phyloP scores from a whole-genome alignment of 2,329 filamentous ascomycete species.

The Colletotrichum echinochloae region DNA sequence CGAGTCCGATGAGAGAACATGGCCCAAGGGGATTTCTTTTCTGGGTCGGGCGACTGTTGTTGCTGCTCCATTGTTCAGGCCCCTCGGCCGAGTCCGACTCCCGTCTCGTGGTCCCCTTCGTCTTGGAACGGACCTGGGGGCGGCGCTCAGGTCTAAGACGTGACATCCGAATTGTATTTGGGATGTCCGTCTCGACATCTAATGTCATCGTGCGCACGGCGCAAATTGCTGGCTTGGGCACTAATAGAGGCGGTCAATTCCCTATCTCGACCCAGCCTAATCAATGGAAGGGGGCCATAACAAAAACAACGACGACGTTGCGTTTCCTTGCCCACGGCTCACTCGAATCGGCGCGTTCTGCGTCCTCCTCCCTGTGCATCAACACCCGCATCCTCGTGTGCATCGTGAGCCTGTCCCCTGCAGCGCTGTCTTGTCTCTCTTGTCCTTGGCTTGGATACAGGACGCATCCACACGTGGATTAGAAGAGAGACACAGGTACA shows the following conservation, averaged over 20 bases:
- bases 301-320: constrained; percentile 20
- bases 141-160: constrained; percentile 20
- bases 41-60: constrained; percentile 13
- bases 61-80: constrained; percentile 6
- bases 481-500: background rate
- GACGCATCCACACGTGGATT: background rate
- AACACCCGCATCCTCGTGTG: constrained; percentile 6
- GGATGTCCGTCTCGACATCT: constrained; percentile 19
- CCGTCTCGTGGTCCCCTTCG: background rate
- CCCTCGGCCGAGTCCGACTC: constrained; percentile 13
- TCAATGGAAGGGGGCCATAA: background rate
- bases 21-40: background rate
- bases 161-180: constrained; percentile 11
- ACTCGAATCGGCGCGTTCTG: background rate
- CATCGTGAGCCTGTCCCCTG: constrained; percentile 9
- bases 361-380: background rate
- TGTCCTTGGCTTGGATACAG: background rate
- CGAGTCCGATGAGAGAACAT: constrained; percentile 5
- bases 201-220: constrained; percentile 24
- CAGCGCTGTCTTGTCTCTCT: constrained; percentile 14
- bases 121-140: constrained; percentile 1
- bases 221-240: constrained; percentile 38
- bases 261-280: constrained; percentile 9
- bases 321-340: background rate
- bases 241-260: constrained; percentile 32